phyloP scores from a whole-genome alignment of 495 filamentous ascomycete species.

The Neurospora sp. region DNA sequence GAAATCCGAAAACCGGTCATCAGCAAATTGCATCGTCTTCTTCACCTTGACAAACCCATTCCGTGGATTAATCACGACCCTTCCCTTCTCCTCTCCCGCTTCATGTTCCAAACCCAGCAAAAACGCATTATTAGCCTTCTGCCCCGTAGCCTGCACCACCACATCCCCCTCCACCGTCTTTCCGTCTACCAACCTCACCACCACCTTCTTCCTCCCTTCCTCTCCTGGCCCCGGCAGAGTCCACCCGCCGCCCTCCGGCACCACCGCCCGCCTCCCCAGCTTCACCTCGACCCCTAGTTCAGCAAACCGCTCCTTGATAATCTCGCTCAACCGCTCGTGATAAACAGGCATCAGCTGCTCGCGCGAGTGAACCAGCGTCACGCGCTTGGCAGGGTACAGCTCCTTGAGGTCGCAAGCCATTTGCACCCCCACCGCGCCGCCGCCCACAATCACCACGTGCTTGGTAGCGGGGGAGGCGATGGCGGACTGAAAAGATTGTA shows the following conservation, averaged over 20 bases:
- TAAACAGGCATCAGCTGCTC: conserved; percentile 41
- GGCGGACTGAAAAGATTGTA: conserved; percentile 21
- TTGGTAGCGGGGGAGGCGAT: conserved; percentile 21
- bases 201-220: neutral
- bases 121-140: conserved; percentile 43
- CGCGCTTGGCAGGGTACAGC: conserved; percentile 41
- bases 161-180: conserved; percentile 7
- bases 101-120: conserved; percentile 26
- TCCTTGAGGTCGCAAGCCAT: conserved; percentile 51
- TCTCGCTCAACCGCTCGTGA: conserved; percentile 35
- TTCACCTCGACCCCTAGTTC: conserved; percentile 27
- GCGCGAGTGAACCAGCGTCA: conserved; percentile 48
- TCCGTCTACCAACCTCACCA: conserved; percentile 9
- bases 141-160: conserved; percentile 26
- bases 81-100: conserved; percentile 6
- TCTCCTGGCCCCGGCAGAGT: neutral
- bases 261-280: conserved; percentile 6
- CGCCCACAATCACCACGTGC: conserved; percentile 43
- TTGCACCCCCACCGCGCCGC: conserved; percentile 51
- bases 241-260: conserved; percentile 14
- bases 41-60: conserved; percentile 42
- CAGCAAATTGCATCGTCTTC: conserved; percentile 44
- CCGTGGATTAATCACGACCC: conserved; percentile 27
- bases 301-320: conserved; percentile 27
- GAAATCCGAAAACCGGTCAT: conserved; percentile 15